These are phyloP conservation scores for Collybia nuda DNA, from an alignment of 768 basidiomycete genomes.

Conservation along the genomic window DNA sequence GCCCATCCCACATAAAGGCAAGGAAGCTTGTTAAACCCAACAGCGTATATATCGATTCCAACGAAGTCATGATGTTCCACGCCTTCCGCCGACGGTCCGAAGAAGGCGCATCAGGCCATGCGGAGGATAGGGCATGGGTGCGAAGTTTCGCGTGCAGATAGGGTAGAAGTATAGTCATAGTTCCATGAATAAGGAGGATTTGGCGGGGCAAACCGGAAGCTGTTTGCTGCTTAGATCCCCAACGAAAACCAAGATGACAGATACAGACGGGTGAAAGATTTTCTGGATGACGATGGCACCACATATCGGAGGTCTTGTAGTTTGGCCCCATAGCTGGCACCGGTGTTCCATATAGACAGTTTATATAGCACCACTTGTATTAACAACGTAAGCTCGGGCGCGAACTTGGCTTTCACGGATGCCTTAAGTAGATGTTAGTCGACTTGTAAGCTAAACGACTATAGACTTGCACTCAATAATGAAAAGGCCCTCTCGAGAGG, in stretches of 20 bases:
- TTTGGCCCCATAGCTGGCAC: constrained; percentile 81
- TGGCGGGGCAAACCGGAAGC: constrained; percentile 67
- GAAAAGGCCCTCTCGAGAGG: constrained; percentile 76
- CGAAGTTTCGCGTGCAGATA: constrained; percentile 80
- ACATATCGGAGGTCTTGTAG: constrained; percentile 76
- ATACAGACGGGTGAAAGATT: constrained; percentile 35
- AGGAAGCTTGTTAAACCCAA: constrained; percentile 75
- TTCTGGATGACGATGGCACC: constrained; percentile 22
- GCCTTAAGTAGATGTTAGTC: constrained; percentile 39
- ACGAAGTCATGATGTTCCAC: constrained; percentile 66
- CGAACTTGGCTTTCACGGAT: constrained; percentile 58
- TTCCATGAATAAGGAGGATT: constrained; percentile 63
- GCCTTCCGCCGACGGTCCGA: constrained; percentile 70
- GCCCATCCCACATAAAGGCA: constrained; percentile 83
- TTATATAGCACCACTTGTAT: constrained; percentile 77
- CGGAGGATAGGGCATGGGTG: constrained; percentile 70
- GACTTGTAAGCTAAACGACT: not conserved
- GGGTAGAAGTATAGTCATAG: constrained; percentile 72
- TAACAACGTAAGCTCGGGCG: constrained; percentile 72
- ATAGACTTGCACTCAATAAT: constrained; percentile 57
- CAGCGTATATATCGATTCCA: constrained; percentile 67
- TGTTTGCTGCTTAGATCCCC: constrained; percentile 23
- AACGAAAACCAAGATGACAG: constrained; percentile 6
- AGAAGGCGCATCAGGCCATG: constrained; percentile 91
- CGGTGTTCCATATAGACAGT: constrained; percentile 78